Base-by-base conservation (phyloP, 306 rosid genomes). In the Lagenaria siceraria region DNA sequence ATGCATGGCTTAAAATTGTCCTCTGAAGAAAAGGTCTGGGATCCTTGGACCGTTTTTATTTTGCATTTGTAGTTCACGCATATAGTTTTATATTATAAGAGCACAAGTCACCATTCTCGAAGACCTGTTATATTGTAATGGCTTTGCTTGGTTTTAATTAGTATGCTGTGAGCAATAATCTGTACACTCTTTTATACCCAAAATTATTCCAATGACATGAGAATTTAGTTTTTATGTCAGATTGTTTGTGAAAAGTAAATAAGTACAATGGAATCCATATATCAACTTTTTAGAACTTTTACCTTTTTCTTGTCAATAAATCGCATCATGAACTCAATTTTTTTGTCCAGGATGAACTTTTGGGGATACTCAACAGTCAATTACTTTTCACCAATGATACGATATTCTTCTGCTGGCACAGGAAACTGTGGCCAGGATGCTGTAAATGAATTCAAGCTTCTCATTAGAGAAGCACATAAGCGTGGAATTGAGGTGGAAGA, bases 311-410 rank as follows among this genome's bases (percentile, higher is more conserved):
- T 33, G 36, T 74, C 46, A 40, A 49, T 22, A 14, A 62, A 51
- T 74, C 33, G 4, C 49, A 49, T 25, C 27, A 21, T 72, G 33
- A 52, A 49, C 7, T 46, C 22, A 10, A 17, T 24, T 10, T 72
- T 62, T 84, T 68, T 84, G 64, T 51, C 51, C 83, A 92, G 97
- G 97, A 88, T 95, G 78, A 95, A 92, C 35, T 95, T 87, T 88
- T 95, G 99, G 99, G 99, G 99, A 31, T 95, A 95, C 84, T 95
- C 99, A 51, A 95, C 99, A 35, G 78, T 95, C 85, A 87, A 80
- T 86, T 95, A 29, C 93, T 92, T 95, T 83, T 95, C 99, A 65
- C 99, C 99, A 59, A 95, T 95, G 99, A 79, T 86, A 76, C 87
- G 97, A 89, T 95, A 95, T 83, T 95, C 99, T 71, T 87, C 96